phyloP scores from a whole-genome alignment of 225 moss, liverwort and hornwort genomes.

The Marchantia paleacea region DNA sequence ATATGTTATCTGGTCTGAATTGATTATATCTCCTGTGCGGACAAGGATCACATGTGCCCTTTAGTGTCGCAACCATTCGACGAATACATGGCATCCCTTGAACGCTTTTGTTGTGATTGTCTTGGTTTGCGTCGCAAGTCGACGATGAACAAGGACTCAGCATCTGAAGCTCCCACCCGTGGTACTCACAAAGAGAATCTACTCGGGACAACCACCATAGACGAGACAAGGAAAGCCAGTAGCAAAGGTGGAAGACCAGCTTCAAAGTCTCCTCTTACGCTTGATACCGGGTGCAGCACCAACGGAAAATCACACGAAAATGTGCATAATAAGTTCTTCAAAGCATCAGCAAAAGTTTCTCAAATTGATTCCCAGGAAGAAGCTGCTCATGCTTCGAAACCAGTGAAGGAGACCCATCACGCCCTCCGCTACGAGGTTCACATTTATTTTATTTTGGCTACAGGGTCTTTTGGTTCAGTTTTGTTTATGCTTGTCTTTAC shows the following conservation, averaged over 20 bases:
- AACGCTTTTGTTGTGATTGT: slow-evolving; percentile 31
- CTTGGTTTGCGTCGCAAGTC: slow-evolving; percentile 22
- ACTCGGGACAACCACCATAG: slow-evolving; percentile 19
- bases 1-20: not conserved
- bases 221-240: slow-evolving; percentile 17
- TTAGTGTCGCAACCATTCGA: slow-evolving; percentile 8
- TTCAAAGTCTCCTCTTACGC: slow-evolving; percentile 34
- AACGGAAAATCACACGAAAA: slow-evolving; percentile 15
- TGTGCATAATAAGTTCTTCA: not conserved
- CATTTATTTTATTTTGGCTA: not conserved
- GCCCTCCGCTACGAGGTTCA: slow-evolving; percentile 37
- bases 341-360: slow-evolving; percentile 13
- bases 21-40: not conserved
- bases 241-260: slow-evolving; percentile 32
- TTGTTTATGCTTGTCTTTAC: not conserved
- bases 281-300: slow-evolving; percentile 1
- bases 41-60: slow-evolving; percentile 3
- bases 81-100: slow-evolving; percentile 34
- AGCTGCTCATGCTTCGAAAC: not conserved
- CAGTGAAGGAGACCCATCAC: slow-evolving; percentile 39
- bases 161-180: not conserved
- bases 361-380: slow-evolving; percentile 17
- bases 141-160: slow-evolving; percentile 11
- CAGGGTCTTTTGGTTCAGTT: too few relatives aligned
- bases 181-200: slow-evolving; percentile 8